These are phyloP conservation scores for Tardiomyces depauwii DNA, from an alignment of 1,139 yeast genomes.

Conservation along the genomic window DNA sequence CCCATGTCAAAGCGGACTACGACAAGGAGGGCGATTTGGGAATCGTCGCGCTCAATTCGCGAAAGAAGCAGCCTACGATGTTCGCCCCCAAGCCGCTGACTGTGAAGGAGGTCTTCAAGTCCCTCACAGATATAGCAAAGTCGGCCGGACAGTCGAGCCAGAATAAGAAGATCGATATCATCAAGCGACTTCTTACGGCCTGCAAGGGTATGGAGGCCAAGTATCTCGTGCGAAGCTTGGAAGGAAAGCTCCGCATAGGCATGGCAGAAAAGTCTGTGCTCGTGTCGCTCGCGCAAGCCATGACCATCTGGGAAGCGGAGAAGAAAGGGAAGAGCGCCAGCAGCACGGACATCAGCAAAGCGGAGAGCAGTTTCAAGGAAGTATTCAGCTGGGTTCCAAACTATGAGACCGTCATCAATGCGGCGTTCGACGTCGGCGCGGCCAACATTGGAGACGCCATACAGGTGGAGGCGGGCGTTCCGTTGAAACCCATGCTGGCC, in stretches of 20 bases:
- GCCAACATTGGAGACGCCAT: slow-evolving; percentile 54
- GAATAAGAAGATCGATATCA: slow-evolving; percentile 57
- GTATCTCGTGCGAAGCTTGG: slow-evolving; percentile 77
- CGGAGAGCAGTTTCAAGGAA: slow-evolving; percentile 72
- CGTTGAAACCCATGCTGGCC: slow-evolving; percentile 95
- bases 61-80: slow-evolving; percentile 85
- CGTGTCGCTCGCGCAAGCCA: slow-evolving; percentile 74
- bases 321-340: slow-evolving; percentile 18
- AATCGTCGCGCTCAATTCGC: slow-evolving; percentile 70
- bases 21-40: slow-evolving; percentile 86
- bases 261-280: slow-evolving; percentile 89
- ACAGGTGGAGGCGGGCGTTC: slow-evolving; percentile 81
- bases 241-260: slow-evolving; percentile 87
- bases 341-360: slow-evolving; percentile 24
- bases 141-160: slow-evolving; percentile 82
- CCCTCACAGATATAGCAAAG: slow-evolving; percentile 65
- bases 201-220: slow-evolving; percentile 88
- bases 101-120: slow-evolving; percentile 59
- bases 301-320: slow-evolving; percentile 45
- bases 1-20: slow-evolving; percentile 64
- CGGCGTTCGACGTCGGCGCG: slow-evolving; percentile 59
- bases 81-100: slow-evolving; percentile 79
- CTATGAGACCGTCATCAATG: slow-evolving; percentile 62
- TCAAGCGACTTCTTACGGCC: slow-evolving; percentile 75
- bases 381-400: slow-evolving; percentile 91